Conservation (phyloP, 1,284 basidiomycete genomes). For the Heterobasidion parviporum region DNA sequence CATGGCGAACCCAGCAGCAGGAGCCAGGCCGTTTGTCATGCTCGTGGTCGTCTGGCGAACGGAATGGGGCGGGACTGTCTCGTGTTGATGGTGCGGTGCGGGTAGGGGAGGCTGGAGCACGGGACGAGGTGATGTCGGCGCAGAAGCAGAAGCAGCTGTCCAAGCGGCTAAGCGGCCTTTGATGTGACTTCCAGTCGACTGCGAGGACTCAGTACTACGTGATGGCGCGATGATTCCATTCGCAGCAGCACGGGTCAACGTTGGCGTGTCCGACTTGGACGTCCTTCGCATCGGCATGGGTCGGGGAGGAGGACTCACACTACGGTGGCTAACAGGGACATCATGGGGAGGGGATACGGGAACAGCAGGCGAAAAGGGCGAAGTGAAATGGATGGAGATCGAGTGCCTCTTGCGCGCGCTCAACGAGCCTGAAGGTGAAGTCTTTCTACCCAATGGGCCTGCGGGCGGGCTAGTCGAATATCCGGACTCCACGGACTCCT, state of each 20-base stretch:
- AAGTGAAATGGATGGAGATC: conserved; percentile 47
- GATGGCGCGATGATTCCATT: conserved; percentile 33
- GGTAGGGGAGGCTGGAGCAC: conserved; percentile 18
- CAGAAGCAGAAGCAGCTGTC: conserved; percentile 21
- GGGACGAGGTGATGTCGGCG: conserved; percentile 15
- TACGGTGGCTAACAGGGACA: conserved; percentile 1
- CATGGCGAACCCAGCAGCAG: conserved; percentile 59
- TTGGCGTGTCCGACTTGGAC: conserved; percentile 23
- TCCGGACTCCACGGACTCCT: conserved; percentile 20
- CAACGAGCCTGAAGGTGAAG: conserved; percentile 15
- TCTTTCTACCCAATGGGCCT: conserved; percentile 15
- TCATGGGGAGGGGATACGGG: not conserved
- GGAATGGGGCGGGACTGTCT: conserved; percentile 19
- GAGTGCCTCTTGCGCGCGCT: conserved; percentile 13
- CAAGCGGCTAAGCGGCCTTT: conserved; percentile 43
- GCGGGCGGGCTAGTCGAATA: conserved; percentile 4
- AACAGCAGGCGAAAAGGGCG: conserved; percentile 13
- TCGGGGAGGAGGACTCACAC: not conserved
- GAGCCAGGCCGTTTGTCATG: conserved; percentile 55
- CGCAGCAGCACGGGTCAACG: conserved; percentile 31
- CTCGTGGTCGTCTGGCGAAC: conserved; percentile 62
- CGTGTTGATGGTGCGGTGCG: conserved; percentile 15
- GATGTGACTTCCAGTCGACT: conserved; percentile 33
- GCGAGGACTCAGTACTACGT: conserved; percentile 20
- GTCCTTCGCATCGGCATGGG: not conserved